Evolutionary conservation across 2,329 filamentous ascomycete species (phyloP).

Genomic region (Teratosphaeriaceae sp.): DNA sequence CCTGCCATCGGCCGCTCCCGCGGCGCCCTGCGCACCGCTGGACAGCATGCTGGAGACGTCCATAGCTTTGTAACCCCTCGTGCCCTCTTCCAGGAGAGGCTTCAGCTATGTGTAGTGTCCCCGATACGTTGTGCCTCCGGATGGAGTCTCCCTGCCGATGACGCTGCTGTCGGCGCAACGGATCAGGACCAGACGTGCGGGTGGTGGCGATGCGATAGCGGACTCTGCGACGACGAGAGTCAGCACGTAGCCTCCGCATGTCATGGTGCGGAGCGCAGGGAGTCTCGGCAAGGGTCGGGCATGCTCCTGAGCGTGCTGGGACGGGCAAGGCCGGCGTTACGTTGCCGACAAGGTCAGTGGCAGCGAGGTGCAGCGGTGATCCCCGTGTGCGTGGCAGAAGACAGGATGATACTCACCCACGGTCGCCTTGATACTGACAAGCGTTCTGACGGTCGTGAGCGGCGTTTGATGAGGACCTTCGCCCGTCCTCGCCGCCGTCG

Average conservation of each 20-base stretch:
- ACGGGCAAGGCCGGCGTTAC: neutral
- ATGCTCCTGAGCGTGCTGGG: neutral
- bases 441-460: slow-evolving; percentile 19
- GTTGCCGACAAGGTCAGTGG: neutral
- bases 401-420: slow-evolving; percentile 24
- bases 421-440: slow-evolving; percentile 18
- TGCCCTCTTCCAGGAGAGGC: slow-evolving; percentile 6
- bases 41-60: slow-evolving; percentile 32
- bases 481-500: slow-evolving; percentile 23
- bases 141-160: slow-evolving; percentile 10
- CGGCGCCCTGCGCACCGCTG: slow-evolving; percentile 16
- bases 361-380: slow-evolving; percentile 14
- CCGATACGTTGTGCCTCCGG: slow-evolving; percentile 6
- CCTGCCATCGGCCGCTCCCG: slow-evolving; percentile 18
- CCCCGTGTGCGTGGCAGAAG: too few species aligned
- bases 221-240: slow-evolving; percentile 2
- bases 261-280: neutral
- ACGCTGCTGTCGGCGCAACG: slow-evolving; percentile 26
- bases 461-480: slow-evolving; percentile 15
- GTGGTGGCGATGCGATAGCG: slow-evolving; percentile 2
- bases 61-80: slow-evolving; percentile 19
- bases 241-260: slow-evolving; percentile 2
- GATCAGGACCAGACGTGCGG: too few species aligned
- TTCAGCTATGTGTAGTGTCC: slow-evolving; percentile 9
- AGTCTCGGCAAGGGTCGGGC: slow-evolving; percentile 1